Percentiles rank a stretch among this genome's conserved stretches.
These are phyloP conservation scores for Quercus aquifolioides DNA, from an alignment of 306 rosid genomes.

Conservation along the genomic window DNA sequence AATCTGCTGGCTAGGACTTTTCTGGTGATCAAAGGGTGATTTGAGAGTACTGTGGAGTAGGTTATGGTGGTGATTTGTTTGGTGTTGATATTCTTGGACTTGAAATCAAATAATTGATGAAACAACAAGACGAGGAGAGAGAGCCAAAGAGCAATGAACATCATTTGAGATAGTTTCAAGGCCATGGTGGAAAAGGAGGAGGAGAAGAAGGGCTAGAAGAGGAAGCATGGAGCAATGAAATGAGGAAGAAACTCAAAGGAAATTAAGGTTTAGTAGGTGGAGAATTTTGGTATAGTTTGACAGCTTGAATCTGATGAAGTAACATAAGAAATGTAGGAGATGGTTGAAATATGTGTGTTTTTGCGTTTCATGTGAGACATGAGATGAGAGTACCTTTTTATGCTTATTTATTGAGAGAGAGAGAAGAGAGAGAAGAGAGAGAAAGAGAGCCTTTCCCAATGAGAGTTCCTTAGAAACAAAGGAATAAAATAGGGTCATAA, in stretches of 20 bases:
- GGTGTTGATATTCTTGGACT: constrained; percentile 38
- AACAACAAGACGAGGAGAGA: constrained; percentile 51
- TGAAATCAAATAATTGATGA: constrained; percentile 54
- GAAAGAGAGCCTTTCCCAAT: constrained; percentile 25
- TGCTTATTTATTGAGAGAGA: constrained; percentile 25
- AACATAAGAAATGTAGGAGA: constrained; percentile 28
- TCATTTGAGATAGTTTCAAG: constrained; percentile 46
- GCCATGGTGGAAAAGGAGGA: constrained; percentile 64
- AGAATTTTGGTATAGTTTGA: constrained; percentile 23
- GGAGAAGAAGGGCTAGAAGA: constrained; percentile 41
- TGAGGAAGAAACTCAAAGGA: constrained; percentile 20
- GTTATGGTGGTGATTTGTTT: constrained; percentile 28
- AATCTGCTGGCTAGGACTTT: constrained; percentile 73
- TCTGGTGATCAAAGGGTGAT: constrained; percentile 39
- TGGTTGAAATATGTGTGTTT: constrained; percentile 35
- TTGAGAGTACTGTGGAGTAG: constrained; percentile 19
- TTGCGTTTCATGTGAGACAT: constrained; percentile 32
- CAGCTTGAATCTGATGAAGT: constrained; percentile 30
- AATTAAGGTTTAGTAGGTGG: constrained; percentile 8
- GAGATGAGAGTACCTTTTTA: constrained; percentile 29
- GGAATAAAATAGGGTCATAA: constrained; percentile 31
- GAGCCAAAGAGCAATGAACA: constrained; percentile 53
- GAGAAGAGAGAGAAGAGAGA: constrained; percentile 28
- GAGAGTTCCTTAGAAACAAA: constrained; percentile 51
- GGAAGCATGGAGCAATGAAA: constrained; percentile 72